Base-by-base conservation (phyloP, 2,329 filamentous ascomycete species). In the Tolypocladium tundrense region DNA sequence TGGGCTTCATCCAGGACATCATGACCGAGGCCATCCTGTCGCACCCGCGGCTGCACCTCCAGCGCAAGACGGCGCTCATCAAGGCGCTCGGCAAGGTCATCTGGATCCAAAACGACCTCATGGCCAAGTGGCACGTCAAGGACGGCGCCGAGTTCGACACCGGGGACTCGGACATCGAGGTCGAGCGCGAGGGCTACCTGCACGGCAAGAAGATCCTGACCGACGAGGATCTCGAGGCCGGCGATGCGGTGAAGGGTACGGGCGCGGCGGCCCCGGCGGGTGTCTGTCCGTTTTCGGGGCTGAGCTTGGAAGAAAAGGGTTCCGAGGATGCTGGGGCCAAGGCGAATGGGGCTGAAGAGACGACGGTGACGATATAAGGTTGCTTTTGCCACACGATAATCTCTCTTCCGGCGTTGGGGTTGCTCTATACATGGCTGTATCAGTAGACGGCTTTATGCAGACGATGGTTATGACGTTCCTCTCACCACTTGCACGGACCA, bases 91-190 rank as follows among this genome's bases (percentile, higher is more conserved):
- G 84, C 61, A 93, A 94, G 70, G 85, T 93, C 33, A 86, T 93
- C 62, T 93, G 89, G 88, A 91, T 93, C 63, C 90, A 93, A 72
- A 93, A 93, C 68, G 89, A 93, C 70, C 78, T 93, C 37, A 89
- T 93, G 70, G 87, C 88, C n/a, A 88, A 88, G 70, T 92, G 88
- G 86, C 88, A 91, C 65, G 82, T 89, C 41, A 78, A 81, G 40
- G 86, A 89, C 62, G 85, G 86, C 54, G 81, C 85, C 41, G 87
- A 90, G 70, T 83, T 76, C 62, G 69, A 71, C 35, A 66, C 72
- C 1, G 73, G 73, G 19, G 73, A 76, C 14, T 76, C 77, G 57
- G 76, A 77, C 53, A 73, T 79, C 16, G 72, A 78, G 33, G 69
- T 83, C 51, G 84, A 88, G 67, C 73, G 76, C 56, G 86, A 88